These are phyloP conservation scores for Pseudogymnoascus sp. DNA, from an alignment of 2,329 filamentous ascomycete genomes.

Conservation along the genomic window DNA sequence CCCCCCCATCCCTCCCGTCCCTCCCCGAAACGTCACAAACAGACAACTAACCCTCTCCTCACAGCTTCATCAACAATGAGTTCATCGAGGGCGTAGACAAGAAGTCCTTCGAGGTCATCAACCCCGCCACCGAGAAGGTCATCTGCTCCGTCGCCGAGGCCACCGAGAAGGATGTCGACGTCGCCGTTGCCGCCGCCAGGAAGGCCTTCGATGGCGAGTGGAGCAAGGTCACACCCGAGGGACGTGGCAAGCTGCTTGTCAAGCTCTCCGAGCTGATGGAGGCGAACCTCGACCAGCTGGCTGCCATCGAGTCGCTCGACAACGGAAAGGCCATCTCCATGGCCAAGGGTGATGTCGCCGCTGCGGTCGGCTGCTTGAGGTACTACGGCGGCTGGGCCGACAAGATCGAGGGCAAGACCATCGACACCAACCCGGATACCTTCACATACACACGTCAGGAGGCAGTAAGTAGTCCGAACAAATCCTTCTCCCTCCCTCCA, in stretches of 20 bases:
- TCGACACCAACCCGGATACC: conserved; percentile 54
- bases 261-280: conserved; percentile 77
- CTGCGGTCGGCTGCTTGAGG: conserved; percentile 61
- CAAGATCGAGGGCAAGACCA: conserved; percentile 61
- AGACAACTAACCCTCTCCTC: background rate
- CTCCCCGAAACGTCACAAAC: too few relatives aligned
- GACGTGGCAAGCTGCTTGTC: conserved; percentile 59
- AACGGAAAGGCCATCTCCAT: conserved; percentile 75
- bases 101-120: conserved; percentile 87
- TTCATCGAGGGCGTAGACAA: conserved; percentile 77
- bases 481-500: background rate
- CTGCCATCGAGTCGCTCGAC: conserved; percentile 78
- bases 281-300: conserved; percentile 67
- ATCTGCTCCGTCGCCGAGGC: conserved; percentile 78
- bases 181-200: conserved; percentile 77
- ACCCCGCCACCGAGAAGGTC: conserved; percentile 75
- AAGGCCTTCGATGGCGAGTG: conserved; percentile 68
- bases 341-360: conserved; percentile 65
- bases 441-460: conserved; percentile 63
- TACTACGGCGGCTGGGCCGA: conserved; percentile 74
- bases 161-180: conserved; percentile 74
- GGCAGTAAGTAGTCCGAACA: conserved; percentile 42
- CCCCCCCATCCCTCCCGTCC: background rate
- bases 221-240: conserved; percentile 58
- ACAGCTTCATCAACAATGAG: conserved; percentile 74